These are phyloP conservation scores for Populus ilicifolia DNA, from an alignment of 345 rosid genomes.

Conservation along the genomic window DNA sequence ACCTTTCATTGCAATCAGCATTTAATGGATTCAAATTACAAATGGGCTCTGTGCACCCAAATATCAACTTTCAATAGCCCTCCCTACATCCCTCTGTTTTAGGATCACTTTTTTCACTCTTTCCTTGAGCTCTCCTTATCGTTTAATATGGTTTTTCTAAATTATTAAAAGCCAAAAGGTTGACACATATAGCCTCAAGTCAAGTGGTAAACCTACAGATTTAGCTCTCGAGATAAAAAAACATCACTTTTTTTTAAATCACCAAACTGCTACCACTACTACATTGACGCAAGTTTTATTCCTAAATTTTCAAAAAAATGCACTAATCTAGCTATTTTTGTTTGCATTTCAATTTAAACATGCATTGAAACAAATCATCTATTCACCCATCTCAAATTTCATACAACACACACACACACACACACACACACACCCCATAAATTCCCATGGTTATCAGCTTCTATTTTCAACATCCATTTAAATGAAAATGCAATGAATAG, in stretches of 20 bases:
- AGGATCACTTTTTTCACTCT: too few relatives aligned
- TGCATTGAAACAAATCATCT: neutral
- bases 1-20: too few relatives aligned
- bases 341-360: neutral
- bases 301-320: neutral
- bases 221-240: neutral
- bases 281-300: neutral
- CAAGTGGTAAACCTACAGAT: neutral
- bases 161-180: neutral
- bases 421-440: neutral
- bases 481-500: neutral
- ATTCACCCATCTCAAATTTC: neutral
- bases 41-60: too few relatives aligned
- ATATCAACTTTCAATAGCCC: too few relatives aligned
- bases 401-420: neutral
- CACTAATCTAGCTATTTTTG: neutral
- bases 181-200: neutral
- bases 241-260: neutral
- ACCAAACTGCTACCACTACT: neutral
- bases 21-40: too few relatives aligned
- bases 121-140: too few relatives aligned
- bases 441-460: neutral
- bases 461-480: neutral
- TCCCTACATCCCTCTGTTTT: too few relatives aligned
- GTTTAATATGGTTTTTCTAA: neutral